Base-by-base conservation (phyloP, 2,329 filamentous ascomycete species). In the Cytospora schulzeri region DNA sequence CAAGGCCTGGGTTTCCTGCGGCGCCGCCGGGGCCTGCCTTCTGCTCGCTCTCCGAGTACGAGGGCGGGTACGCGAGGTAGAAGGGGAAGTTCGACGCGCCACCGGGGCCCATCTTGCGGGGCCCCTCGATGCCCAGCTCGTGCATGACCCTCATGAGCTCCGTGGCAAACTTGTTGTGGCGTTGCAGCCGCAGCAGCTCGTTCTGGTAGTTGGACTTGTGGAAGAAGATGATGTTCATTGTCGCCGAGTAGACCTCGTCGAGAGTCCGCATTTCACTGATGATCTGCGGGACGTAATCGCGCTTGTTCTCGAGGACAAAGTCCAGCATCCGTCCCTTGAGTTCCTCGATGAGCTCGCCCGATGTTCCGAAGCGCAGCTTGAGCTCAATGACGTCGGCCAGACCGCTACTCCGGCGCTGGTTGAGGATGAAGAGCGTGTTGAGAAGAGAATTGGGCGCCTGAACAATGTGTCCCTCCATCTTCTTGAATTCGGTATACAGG, bases 171-270 rank as follows among this genome's bases (percentile, higher is more conserved):
- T 93, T 95, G 82, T 97, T 97, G 71, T 95, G 91, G 22, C 94
- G 87, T 70, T 91, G 91, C 2, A 98, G 85, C 78, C 94, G 93
- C 28, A 97, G 83, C 53, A 96, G 82, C 74, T 98, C 94, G 74
- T 97, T 97, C 75, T 98, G 94, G 86, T 91, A 97, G 76, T 94
- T 97, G 65, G 90, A 92, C 77, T 97, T 97, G 84, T 97, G 96
- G 81, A 97, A 97, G 81, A 97, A 97, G 72, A 97, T 89, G 63
- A 98, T 88, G 76, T 97, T 97, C 72, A 97, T 84, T 4, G 88
- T 93, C 72, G 96, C 89, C 7, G 90, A 91, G 74, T 94, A 92
- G 41, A 93, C 91, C 71, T 97, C 89, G 28, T 89, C 87, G 59
- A 98, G 88, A 11, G 88, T 87, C 28, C 86, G 87, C 70, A 98